Evolutionary conservation across 345 rosid genomes (phyloP), one percentile per base, ranked within the genome.

Genomic region (Ceriops tagal): DNA sequence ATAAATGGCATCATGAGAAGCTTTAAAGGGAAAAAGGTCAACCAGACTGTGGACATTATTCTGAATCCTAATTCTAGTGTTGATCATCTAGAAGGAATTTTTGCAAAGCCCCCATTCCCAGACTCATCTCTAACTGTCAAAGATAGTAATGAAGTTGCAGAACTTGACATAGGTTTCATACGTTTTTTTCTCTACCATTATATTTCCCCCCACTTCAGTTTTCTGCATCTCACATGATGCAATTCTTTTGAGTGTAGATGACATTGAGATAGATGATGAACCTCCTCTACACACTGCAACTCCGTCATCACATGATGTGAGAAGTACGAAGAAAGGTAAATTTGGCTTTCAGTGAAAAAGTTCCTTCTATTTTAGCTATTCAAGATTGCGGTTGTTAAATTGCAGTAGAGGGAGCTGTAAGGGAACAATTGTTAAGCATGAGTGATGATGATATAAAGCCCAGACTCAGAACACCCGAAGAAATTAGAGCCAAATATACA

Each of bases 1-100:
- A 74, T 83, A 9, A 74, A 73, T 68, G 82, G 78, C 28, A 73
- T 85, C 8, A 80, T 71, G n/a, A 75, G 61, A 70, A 74, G 71
- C 58, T 65, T 75, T 19, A 75, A 70, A 60, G 30, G 71, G 35
- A 53, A 43, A 53, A 75, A 65, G 37, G 43, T 56, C 20, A 51
- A 65, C 47, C 59, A 58, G 31, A 34, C 43, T 3, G 2, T 53
- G 34, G 62, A 43, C 20, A 15, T 30, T 24, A 64, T 53, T 27
- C 71, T 56, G 35, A 65, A 21, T 27, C 71, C 74, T 24, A 47
- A 64, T n/a, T 55, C 73, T 7, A 32, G 53, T 47, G 65, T 53
- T 49, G n/a, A 30, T 64, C 70, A 75, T 35, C 61, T 75, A 18
- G 74, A 75, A 46, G 61, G 27, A 39, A 61, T 65, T 35, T 75